A percentile compares a stretch with the other conserved stretches of the same genome.
These are phyloP conservation scores for Podospora pseudocomata DNA, from an alignment of 495 filamentous ascomycete species.

Conservation along the genomic window DNA sequence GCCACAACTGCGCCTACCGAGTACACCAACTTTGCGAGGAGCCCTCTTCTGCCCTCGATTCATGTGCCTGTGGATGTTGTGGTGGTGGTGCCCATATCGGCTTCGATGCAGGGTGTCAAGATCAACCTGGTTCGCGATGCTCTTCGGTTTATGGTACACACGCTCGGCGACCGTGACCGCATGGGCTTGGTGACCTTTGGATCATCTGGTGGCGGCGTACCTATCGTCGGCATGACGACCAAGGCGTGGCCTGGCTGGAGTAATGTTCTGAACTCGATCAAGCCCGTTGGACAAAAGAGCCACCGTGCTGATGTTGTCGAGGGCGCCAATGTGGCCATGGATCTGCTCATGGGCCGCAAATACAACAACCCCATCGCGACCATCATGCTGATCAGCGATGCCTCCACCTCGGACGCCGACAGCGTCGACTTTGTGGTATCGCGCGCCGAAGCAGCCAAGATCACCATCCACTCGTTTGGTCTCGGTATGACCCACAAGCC, in stretches of 20 bases:
- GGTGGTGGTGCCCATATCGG: constrained; percentile 94
- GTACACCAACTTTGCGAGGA: constrained; percentile 64
- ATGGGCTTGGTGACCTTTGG: constrained; percentile 99
- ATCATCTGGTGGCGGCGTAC: constrained; percentile 87
- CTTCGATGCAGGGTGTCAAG: constrained; percentile 98
- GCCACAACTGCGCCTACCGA: constrained; percentile 75
- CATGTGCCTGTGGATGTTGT: constrained; percentile 96
- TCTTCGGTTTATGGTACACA: constrained; percentile 86
- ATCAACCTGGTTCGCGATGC: constrained; percentile 93
- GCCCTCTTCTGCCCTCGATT: constrained; percentile 56
- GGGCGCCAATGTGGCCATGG: constrained; percentile 98
- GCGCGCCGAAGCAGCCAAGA: constrained; percentile 97
- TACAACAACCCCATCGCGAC: constrained; percentile 93
- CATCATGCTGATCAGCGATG: constrained; percentile 97
- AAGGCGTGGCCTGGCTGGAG: constrained; percentile 92
- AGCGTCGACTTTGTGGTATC: constrained; percentile 98
- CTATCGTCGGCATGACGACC: constrained; percentile 95
- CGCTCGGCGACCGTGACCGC: constrained; percentile 88
- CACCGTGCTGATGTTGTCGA: constrained; percentile 96
- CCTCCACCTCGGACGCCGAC: constrained; percentile 93
- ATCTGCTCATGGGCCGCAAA: constrained; percentile 96
- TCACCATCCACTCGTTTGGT: constrained; percentile 94
- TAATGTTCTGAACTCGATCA: constrained; percentile 81
- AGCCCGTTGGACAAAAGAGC: constrained; percentile 94
- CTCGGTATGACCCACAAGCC: constrained; percentile 97